phyloP scores from a whole-genome alignment of 2,329 filamentous ascomycete genomes.

The Graphiopsis chlorocephala region DNA sequence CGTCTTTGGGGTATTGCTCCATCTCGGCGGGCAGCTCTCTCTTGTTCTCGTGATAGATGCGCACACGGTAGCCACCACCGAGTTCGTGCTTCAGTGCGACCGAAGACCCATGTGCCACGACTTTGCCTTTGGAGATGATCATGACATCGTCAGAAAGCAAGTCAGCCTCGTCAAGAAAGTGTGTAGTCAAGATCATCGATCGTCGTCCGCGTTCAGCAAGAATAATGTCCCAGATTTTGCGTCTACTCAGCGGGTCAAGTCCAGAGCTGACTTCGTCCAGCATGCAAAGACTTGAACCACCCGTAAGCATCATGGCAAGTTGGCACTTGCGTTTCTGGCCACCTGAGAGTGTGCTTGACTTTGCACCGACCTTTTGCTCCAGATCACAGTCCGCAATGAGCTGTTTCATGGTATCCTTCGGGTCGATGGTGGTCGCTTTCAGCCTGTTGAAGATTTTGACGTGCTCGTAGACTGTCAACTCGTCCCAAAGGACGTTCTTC shows the following conservation, averaged over 20 bases:
- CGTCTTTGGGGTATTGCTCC: slow-evolving; percentile 37
- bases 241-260: slow-evolving; percentile 77
- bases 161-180: slow-evolving; percentile 92
- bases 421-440: slow-evolving; percentile 66
- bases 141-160: slow-evolving; percentile 84
- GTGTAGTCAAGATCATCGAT: slow-evolving; percentile 85
- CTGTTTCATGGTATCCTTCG: slow-evolving; percentile 57
- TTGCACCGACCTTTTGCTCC: slow-evolving; percentile 67
- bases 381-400: slow-evolving; percentile 73
- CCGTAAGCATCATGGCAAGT: slow-evolving; percentile 91
- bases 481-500: slow-evolving; percentile 91
- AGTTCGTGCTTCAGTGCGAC: slow-evolving; percentile 79
- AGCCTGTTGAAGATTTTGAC: slow-evolving; percentile 78
- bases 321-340: slow-evolving; percentile 92
- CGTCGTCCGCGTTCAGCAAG: slow-evolving; percentile 76
- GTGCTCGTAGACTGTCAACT: slow-evolving; percentile 82
- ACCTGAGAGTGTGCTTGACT: slow-evolving; percentile 76
- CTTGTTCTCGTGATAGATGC: slow-evolving; percentile 59
- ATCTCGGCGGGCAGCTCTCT: slow-evolving; percentile 29
- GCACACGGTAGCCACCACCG: slow-evolving; percentile 81
- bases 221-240: slow-evolving; percentile 93
- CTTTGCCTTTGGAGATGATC: slow-evolving; percentile 77
- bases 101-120: slow-evolving; percentile 79
- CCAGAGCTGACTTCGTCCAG: slow-evolving; percentile 90
- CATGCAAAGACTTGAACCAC: slow-evolving; percentile 82